phyloP scores from a whole-genome alignment of 345 rosid species.

The Balakata baccata region DNA sequence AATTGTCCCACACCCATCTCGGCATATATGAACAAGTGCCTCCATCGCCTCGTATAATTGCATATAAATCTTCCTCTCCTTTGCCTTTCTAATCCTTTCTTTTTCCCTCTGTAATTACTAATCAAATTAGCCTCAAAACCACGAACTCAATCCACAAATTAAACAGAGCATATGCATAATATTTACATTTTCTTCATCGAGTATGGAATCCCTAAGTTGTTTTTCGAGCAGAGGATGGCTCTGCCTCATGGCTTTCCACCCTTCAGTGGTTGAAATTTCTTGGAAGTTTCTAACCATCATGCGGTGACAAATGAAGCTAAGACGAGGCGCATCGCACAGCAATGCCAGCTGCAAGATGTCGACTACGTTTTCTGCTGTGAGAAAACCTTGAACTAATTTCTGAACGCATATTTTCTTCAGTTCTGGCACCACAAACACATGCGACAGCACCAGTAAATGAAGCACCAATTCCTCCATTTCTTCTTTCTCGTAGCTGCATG shows the following conservation, averaged over 20 bases:
- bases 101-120: constrained; percentile 39
- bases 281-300: constrained; percentile 56
- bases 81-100: constrained; percentile 46
- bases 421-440: constrained; percentile 59
- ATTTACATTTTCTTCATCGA: constrained; percentile 49
- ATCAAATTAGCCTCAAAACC: neutral
- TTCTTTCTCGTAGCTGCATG: constrained; percentile 60
- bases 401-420: constrained; percentile 61
- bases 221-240: constrained; percentile 81
- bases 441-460: constrained; percentile 74
- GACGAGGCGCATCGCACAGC: constrained; percentile 75
- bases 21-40: constrained; percentile 86
- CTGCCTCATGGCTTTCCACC: constrained; percentile 76
- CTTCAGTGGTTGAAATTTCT: constrained; percentile 50
- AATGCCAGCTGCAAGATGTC: constrained; percentile 83
- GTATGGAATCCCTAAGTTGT: constrained; percentile 53
- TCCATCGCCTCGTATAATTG: constrained; percentile 88
- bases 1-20: constrained; percentile 84
- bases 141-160: neutral
- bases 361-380: constrained; percentile 60
- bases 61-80: constrained; percentile 62
- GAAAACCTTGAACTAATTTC: constrained; percentile 62
- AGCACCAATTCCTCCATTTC: constrained; percentile 59
- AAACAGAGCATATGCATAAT: neutral
- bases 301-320: constrained; percentile 61